Evolutionary conservation across 2,329 filamentous ascomycete genomes (phyloP), one percentile per base, ranked within the genome.

Genomic region (Cytospora leucostoma): DNA sequence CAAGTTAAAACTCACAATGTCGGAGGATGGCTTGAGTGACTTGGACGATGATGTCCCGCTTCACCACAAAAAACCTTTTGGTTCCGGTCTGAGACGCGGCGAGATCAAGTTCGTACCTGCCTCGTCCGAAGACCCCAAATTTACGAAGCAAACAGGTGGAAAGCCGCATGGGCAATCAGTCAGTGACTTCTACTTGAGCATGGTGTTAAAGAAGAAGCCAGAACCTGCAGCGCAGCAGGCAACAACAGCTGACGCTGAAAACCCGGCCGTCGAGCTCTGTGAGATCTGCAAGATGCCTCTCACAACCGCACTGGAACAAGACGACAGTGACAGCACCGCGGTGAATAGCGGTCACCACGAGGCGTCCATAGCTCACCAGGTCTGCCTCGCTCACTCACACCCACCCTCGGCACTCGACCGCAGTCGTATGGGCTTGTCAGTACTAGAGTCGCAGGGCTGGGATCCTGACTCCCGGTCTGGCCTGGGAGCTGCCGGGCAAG

Each of bases 401-500:
- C 88, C 89, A 7, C 90, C 90, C 1, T 92, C 89, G 0, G 82
- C 88, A 15, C 77, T 93, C 21, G 88, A 92, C 73, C 83, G 90
- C 38, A 83, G 80, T 5, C 82, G 89, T 53, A 90, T 91, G 80
- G 90, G 90, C 0, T 77, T 93, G 7, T 78, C 83, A 6, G 84
- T 89, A 34, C 81, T 93, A 37, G 79, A 85, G 59, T 80, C 84
- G 0, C 83, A 89, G 64, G 90, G 90, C 34, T 93, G 89, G 86
- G 88, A 93, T 69, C 88, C 90, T 0, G 90, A 93, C 74, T 80
- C 85, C 34, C 80, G 92, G 3, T 75, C 78, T 17, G 93, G 93
- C 0, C 80, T 97, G 0, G 93, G 93, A 0, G 83, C 83, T 11
- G 76, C 78, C 2, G 88, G 90, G 0, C 85, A 90, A 68, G 93